Evolutionary conservation across 345 rosid species (phyloP), one percentile per base, ranked within the genome.

Genomic region (Melaleuca alternifolia): DNA sequence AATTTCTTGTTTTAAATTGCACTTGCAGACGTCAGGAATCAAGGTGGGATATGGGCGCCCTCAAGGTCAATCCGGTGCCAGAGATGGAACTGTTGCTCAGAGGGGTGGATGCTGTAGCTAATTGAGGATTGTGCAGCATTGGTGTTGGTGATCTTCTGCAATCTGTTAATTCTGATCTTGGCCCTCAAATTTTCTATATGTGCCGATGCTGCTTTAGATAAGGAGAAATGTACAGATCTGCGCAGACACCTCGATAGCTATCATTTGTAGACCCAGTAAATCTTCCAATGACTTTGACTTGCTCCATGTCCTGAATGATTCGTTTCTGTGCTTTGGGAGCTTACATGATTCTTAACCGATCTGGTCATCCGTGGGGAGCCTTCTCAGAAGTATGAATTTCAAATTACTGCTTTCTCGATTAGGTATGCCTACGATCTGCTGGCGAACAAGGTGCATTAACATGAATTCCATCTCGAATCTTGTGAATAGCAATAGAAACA

Each of bases 31-130:
- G 10, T 96, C 96, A 1, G 99, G 99, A 50, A 97, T 96, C 88
- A 97, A 97, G 94, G 90, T 95, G 2, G 99, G 99, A 6, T 94
- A 96, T 53, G 98, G 97, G 14, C 95, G 96, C 50, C 89, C 93
- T 11, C 98, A 95, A 90, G 98, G 98, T 83, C 88, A 92, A 88
- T 85, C 97, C 2, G 95, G 94, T 54, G 88, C 94, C 44, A 94
- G 99, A 89, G 98, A 95, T 83, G 98, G 99, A 87, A 84, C 96
- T 2, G 91, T 95, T 84, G 54, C 96, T 7, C 98, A 97, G 90
- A 91, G 91, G 51, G 91, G 96, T 65, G 97, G 96, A n/a, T 97
- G 99, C 83, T 97, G 99, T 88, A 84, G 92, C 84, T 95, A 88
- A 87, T 53, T 44, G 59, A 21, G 30, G 84, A 77, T 23, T 50